Base-by-base conservation (phyloP, 2,329 filamentous ascomycete genomes). In the Apiospora aurea region DNA sequence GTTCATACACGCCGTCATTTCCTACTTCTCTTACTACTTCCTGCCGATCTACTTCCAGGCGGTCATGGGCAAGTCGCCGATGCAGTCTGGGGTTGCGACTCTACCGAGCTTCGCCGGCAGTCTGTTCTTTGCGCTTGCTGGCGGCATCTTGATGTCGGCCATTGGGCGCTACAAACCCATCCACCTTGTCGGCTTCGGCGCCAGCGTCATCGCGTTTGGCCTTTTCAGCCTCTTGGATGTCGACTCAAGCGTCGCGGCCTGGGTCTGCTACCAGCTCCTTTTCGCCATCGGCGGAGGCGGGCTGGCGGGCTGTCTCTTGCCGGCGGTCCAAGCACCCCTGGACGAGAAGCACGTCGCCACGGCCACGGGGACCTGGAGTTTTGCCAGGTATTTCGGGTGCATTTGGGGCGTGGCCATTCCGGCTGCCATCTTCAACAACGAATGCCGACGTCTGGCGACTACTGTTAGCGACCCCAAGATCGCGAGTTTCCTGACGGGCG, bases 371-470 rank as follows among this genome's bases (percentile, higher is more conserved):
- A 13, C 80, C 82, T 81, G 78, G 74, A 75, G 76, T 8, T 85
- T 85, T 73, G 77, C 82, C 71, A 78, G 83, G 11, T 79, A 77
- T 44, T 79, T 85, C 21, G 84, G 84, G 0, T 77, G 79, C 43
- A 79, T 82, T 10, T 78, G 84, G 64, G 83, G 83, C n/a, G 79
- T 84, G 1, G 78, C 81, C 0, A 79, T 85, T 21, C 80, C 79
- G 0, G 78, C 78, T 0, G 76, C 79, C 2, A 78, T 83, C 46
- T 84, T 84, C 73, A 74, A 76, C 51, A 71, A 68, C 44, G 70
- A 71, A 47, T 67, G 57, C 29, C 61, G 57, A 11, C 67, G 67
- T 3, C 24, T 49, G 24, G 67, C 67, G 16, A 49, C 43, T 26
- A 46, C 46, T 14, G 10, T 68, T 8, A 46, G 43, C 67, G 43